These are phyloP conservation scores for Eleusine indica DNA, from an alignment of 176 grass and related monocot species.

Conservation along the genomic window DNA sequence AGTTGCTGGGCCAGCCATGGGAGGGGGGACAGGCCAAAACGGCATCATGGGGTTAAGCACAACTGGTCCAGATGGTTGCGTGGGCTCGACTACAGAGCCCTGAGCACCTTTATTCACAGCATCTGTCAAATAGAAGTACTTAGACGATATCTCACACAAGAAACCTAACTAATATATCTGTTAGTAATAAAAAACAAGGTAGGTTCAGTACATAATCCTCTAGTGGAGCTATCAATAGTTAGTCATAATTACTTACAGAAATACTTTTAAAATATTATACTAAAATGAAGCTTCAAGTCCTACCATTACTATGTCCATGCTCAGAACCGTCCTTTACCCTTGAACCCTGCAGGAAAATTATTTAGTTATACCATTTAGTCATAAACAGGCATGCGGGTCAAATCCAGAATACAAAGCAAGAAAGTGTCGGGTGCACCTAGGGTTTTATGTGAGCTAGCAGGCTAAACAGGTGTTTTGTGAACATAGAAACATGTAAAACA, in stretches of 20 bases:
- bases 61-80: constrained; percentile 54
- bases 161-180: constrained; percentile 3
- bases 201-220: constrained; percentile 9
- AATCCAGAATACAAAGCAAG: constrained; percentile 32
- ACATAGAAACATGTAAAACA: neutral
- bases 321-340: constrained; percentile 58
- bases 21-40: constrained; percentile 53
- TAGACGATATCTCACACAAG: constrained; percentile 17
- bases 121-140: constrained; percentile 41
- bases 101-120: constrained; percentile 48
- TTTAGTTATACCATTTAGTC: constrained; percentile 18
- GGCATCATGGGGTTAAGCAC: constrained; percentile 67
- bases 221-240: neutral
- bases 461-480: constrained; percentile 16
- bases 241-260: neutral
- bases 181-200: constrained; percentile 19
- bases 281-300: constrained; percentile 17
- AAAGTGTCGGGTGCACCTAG: constrained; percentile 21
- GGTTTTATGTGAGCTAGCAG: constrained; percentile 28
- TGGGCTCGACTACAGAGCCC: constrained; percentile 39
- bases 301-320: constrained; percentile 51
- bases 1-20: constrained; percentile 59
- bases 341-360: constrained; percentile 54
- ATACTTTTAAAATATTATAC: neutral
- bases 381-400: constrained; percentile 26